Percentiles rank a stretch among this genome's conserved stretches.
These are phyloP conservation scores for Pelargonium citronellum DNA, from an alignment of 441 rosid genomes.

Conservation along the genomic window DNA sequence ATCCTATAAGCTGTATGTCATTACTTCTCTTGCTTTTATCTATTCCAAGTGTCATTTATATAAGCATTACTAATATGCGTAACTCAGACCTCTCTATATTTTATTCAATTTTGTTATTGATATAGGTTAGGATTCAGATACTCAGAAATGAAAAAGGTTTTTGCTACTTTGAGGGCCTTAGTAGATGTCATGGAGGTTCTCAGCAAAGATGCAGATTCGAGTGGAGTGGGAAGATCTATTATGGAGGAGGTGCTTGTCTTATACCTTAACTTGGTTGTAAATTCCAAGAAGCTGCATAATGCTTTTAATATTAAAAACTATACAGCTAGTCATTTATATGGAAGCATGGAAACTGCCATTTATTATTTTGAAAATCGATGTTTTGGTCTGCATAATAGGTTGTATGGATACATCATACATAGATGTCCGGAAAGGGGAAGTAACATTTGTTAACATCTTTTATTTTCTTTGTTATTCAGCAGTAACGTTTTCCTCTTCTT, in stretches of 20 bases:
- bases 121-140: conserved; percentile 36
- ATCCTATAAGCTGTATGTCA: too few relatives aligned
- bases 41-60: too few relatives aligned
- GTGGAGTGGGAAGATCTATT: conserved; percentile 79
- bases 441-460: neutral
- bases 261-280: conserved; percentile 16
- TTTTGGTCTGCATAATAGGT: neutral
- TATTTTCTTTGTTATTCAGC: neutral
- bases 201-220: conserved; percentile 84
- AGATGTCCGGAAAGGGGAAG: neutral
- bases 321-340: neutral
- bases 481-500: conserved; percentile 23
- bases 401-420: conserved; percentile 1
- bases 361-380: conserved; percentile 3
- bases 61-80: too few relatives aligned
- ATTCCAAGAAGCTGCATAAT: conserved; percentile 2
- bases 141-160: conserved; percentile 71
- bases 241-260: conserved; percentile 68
- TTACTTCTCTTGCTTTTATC: too few relatives aligned
- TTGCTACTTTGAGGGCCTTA: conserved; percentile 82
- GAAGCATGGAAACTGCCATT: neutral
- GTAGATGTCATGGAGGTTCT: conserved; percentile 92
- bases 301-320: neutral
- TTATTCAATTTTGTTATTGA: neutral
- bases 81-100: neutral